Base-by-base conservation (phyloP, 1,284 basidiomycete genomes). In the Moesziomyces parantarcticus region DNA sequence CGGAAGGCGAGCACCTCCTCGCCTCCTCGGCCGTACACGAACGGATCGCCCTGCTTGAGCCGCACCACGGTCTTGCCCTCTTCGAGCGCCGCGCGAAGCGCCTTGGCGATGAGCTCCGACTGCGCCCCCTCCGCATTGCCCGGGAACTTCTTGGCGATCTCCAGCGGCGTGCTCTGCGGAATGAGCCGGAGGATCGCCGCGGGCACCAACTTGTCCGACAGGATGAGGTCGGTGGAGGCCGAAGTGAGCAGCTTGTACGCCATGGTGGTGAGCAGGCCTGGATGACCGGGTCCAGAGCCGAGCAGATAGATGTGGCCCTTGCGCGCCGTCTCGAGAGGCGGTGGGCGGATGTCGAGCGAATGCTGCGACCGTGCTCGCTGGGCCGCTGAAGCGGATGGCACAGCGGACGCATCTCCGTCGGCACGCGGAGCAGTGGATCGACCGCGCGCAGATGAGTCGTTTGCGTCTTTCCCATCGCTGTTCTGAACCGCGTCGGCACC, bases 191-290 rank as follows among this genome's bases (percentile, higher is more conserved):
- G 89, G 18, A 98, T 92, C 14, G 91, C 90, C 8, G 91, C 88
- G 0, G 96, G 96, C 1, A 98, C 96, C n/a, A 99, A 91, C 83
- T 99, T 99, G 86, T 98, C 96, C 10, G 93, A 92, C 5, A 98
- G 88, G 21, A 98, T 91, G 39, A 97, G 86, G 68, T 95, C 89
- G 1, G 94, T 92, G 10, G 89, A 88, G 16, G 80, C 53, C 11
- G 84, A 83, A 3, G 91, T 93, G 47, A 99, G 88, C 0, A 92
- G 90, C 20, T 88, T 88, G 75, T 92, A 92, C 0, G 94, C 93
- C 0, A 94, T 91, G 9, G 93, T 86, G 1, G 96, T 98, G 47
- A 98, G 89, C 13, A 98, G 88, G 1, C 91, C 91, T 0, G 96
- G 94, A 76, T 97, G 94, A 5, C 96, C 96, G 0, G 96, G 94